Conservation (phyloP, 2,329 filamentous ascomycete genomes). For the Cryphonectria nitschkei region DNA sequence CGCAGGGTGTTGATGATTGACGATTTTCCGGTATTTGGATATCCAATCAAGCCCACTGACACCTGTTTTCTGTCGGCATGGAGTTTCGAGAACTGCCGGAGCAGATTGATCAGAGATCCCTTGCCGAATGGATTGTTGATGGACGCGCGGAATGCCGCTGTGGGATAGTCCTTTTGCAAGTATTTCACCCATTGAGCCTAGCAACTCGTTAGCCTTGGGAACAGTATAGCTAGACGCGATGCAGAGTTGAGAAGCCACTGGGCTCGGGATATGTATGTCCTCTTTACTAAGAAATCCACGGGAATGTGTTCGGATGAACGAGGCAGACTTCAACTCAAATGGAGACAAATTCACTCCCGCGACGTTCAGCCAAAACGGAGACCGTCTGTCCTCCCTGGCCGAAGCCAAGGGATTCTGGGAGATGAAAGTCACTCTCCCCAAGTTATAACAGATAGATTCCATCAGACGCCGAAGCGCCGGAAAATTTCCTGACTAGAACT, state of each 20-base stretch:
- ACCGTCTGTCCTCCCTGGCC: slow-evolving; percentile 68
- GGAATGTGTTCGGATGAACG: slow-evolving; percentile 59
- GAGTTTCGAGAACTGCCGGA: slow-evolving; percentile 89
- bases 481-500: slow-evolving; percentile 87
- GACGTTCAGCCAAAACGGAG: slow-evolving; percentile 89
- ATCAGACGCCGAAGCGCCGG: slow-evolving; percentile 64
- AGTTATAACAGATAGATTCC: slow-evolving; percentile 97
- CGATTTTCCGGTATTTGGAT: slow-evolving; percentile 94
- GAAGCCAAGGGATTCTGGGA: slow-evolving; percentile 69
- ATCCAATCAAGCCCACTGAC: slow-evolving; percentile 81
- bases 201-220: slow-evolving; percentile 36
- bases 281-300: slow-evolving; percentile 96
- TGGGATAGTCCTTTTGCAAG: slow-evolving; percentile 89
- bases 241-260: slow-evolving; percentile 28
- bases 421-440: slow-evolving; percentile 86
- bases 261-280: slow-evolving; percentile 68
- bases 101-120: slow-evolving; percentile 86
- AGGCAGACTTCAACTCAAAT: slow-evolving; percentile 96
- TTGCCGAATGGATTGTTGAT: slow-evolving; percentile 98
- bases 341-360: slow-evolving; percentile 77
- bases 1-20: slow-evolving; percentile 96
- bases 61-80: slow-evolving; percentile 94
- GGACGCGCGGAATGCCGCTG: slow-evolving; percentile 89
- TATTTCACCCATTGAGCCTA: slow-evolving; percentile 92
- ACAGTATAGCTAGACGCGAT: slow-evolving; percentile 24